Evolutionary conservation across 2,329 filamentous ascomycete species (phyloP), one percentile per base, ranked within the genome.

Genomic region (Aspergillus bombycis): DNA sequence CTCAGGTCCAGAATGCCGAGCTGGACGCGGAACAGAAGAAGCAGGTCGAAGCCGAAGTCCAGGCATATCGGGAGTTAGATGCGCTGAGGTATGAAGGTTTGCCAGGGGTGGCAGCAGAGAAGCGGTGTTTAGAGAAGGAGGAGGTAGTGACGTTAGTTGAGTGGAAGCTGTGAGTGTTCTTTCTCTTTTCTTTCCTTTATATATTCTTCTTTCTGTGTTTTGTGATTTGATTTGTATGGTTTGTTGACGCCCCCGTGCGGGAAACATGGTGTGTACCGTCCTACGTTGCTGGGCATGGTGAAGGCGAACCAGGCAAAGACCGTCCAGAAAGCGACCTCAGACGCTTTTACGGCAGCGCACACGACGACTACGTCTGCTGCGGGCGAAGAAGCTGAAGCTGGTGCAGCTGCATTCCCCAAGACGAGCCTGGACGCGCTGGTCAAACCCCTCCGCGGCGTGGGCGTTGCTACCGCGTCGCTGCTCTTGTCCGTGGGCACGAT

Each of bases 131-230:
- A 9, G 68, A 68, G 12, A 78, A 77, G 36, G 74, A 76, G 2
- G 75, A 80, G 19, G 53, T 80, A 41, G 68, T 77, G 55, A 70
- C 66, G 56, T 65, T 80, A 57, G 78, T 82, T 67, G 77, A 80
- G 54, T 82, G 80, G 80, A 82, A 82, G 66, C 70, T 79, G 80
- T 82, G 68, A 70, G 76, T 74, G n/a, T n/a, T n/a, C n/a, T n/a
- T n/a, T 23, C 43, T 34, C 28, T 21, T 43, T 41, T 21, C 23
- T 23, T 23, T 32, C 9, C 9, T 32, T 41, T 34, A n/a, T n/a
- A n/a, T n/a, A 36, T 50, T 32, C 7, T 30, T 50, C 36, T 5
- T 26, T 57, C 38, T 41, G 11, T 23, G 36, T 60, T 30, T 0
- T 26, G 34, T 28, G 62, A 78, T 78, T 36, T 16, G 34, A 12